Evolutionary conservation across 257 asterid species (phyloP).

Genomic region (Oldenlandia corymbosa): DNA sequence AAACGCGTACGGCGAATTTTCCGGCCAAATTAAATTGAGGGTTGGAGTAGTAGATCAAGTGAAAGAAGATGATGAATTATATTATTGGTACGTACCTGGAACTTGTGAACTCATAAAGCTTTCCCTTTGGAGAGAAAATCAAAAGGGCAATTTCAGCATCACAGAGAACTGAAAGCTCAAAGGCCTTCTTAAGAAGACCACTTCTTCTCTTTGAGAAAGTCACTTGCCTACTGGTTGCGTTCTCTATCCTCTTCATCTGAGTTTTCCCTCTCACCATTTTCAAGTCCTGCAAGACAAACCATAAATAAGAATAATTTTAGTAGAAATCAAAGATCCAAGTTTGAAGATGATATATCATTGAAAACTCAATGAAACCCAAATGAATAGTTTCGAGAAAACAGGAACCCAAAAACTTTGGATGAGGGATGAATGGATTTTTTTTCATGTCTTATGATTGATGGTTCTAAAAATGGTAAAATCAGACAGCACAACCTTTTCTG

Average conservation of each 20-base stretch:
- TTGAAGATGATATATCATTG: background rate
- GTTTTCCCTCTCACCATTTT: constrained; percentile 62
- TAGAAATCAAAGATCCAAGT: background rate
- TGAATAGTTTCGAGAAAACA: constrained; percentile 19
- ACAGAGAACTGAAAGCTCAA: constrained; percentile 64
- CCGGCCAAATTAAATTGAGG: too few relatives aligned
- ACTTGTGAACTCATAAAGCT: constrained; percentile 49
- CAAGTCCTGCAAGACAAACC: background rate
- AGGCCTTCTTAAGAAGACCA: constrained; percentile 60
- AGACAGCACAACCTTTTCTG: background rate
- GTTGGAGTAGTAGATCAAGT: background rate
- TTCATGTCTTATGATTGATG: background rate
- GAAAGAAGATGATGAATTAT: background rate
- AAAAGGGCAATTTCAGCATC: constrained; percentile 58
- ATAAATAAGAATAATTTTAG: background rate
- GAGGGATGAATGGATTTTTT: constrained; percentile 14
- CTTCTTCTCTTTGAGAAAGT: constrained; percentile 60
- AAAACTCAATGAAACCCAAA: background rate
- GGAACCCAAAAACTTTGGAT: constrained; percentile 15
- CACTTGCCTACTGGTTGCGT: constrained; percentile 52
- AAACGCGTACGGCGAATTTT: too few relatives aligned
- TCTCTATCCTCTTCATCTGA: constrained; percentile 51
- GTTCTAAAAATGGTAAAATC: background rate
- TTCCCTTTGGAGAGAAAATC: constrained; percentile 47
- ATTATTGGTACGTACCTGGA: constrained; percentile 34